A percentile compares a stretch with the other conserved stretches of the same genome.
phyloP scores from a whole-genome alignment of 2,329 filamentous ascomycete species.

The Epichloe gansuensis region DNA sequence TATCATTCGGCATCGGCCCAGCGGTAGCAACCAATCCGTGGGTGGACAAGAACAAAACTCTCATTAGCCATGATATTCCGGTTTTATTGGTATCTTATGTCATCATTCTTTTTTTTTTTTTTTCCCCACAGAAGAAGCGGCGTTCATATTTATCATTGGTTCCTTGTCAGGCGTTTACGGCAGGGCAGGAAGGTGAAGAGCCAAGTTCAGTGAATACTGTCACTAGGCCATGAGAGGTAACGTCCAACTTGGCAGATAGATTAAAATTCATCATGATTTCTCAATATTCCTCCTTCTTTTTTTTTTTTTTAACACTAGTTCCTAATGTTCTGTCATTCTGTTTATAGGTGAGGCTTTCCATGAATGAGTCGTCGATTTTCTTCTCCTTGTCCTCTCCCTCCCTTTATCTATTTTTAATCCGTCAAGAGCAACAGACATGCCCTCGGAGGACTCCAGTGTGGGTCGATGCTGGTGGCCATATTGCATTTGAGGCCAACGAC shows the following conservation, averaged over 20 bases:
- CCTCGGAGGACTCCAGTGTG: neutral
- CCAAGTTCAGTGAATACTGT: conserved; percentile 18
- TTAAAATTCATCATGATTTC: conserved; percentile 1
- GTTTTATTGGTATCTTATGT: neutral
- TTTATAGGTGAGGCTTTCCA: no score
- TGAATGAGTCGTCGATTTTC: no score
- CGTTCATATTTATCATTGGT: conserved; percentile 9
- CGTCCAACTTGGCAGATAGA: conserved; percentile 10
- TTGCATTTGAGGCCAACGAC: neutral
- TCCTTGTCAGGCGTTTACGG: conserved; percentile 19
- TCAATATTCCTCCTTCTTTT: neutral
- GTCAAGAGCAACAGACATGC: neutral
- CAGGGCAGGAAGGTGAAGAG: conserved; percentile 16
- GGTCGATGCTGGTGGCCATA: neutral
- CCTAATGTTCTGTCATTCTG: neutral
- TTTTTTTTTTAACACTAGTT: neutral
- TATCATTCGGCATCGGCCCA: neutral
- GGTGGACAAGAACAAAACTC: neutral
- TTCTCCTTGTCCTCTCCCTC: no score
- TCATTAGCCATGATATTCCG: neutral
- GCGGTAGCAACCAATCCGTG: neutral
- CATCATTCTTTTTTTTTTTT: neutral
- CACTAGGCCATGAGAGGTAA: conserved; percentile 10
- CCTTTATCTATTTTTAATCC: neutral
- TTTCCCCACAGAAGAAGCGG: conserved; percentile 12